Percentiles rank a stretch among this genome's conserved stretches.
These are phyloP conservation scores for Abeoforma whisleri DNA, from an alignment of 78 protist genomes.

Conservation along the genomic window DNA sequence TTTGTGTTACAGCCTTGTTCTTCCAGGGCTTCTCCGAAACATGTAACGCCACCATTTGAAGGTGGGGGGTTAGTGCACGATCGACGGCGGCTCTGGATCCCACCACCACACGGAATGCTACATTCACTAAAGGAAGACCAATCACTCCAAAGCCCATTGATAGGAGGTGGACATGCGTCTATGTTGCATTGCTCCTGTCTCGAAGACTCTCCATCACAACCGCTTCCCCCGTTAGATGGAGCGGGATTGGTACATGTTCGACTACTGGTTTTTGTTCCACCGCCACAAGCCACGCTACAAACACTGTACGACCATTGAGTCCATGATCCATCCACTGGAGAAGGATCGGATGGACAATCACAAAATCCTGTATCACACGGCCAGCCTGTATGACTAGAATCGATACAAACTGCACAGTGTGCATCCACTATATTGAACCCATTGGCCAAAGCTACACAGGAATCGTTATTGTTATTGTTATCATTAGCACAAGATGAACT, in stretches of 20 bases:
- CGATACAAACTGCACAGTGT: too few relatives aligned
- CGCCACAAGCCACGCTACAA: neutral
- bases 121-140: neutral
- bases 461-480: too few relatives aligned
- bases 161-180: neutral
- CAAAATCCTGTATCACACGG: too few relatives aligned
- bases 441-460: too few relatives aligned
- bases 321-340: neutral
- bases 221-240: neutral
- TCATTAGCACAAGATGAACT: too few relatives aligned
- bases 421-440: too few relatives aligned
- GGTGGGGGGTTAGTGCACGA: slow-evolving; percentile 3
- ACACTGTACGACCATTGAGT: neutral
- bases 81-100: neutral
- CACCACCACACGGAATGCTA: neutral
- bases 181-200: neutral
- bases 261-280: neutral
- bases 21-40: too few relatives aligned
- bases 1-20: too few relatives aligned
- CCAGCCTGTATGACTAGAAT: too few relatives aligned
- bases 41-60: neutral
- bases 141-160: neutral
- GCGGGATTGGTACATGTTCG: neutral
- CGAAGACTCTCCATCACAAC: neutral
- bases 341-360: too few relatives aligned